phyloP scores from a whole-genome alignment of 139 green algal genomes.

The Mychonastes homosphaera region DNA sequence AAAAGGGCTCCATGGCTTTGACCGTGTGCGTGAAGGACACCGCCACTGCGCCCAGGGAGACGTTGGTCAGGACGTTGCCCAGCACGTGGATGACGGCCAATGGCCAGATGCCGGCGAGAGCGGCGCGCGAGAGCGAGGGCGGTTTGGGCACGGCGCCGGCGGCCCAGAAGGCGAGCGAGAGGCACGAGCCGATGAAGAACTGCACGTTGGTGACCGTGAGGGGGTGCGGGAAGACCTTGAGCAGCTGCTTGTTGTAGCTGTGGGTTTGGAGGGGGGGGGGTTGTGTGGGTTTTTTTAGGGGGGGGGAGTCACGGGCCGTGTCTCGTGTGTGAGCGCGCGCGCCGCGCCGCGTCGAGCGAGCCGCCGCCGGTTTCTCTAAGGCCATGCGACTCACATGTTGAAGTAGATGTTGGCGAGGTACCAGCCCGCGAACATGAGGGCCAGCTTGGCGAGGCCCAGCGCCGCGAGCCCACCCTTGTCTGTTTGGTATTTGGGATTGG shows the following conservation, averaged over 20 bases:
- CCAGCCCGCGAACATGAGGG: constrained; percentile 79
- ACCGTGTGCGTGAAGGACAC: constrained; percentile 99
- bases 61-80: constrained; percentile 96
- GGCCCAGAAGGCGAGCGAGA: constrained; percentile 61
- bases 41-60: constrained; percentile 86
- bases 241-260: constrained; percentile 82
- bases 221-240: constrained; percentile 82
- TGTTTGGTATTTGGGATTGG: too few relatives aligned
- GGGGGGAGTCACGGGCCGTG: too few relatives aligned
- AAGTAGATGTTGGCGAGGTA: constrained; percentile 97
- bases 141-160: constrained; percentile 45
- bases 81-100: constrained; percentile 90
- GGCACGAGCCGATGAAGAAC: constrained; percentile 64
- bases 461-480: too few relatives aligned
- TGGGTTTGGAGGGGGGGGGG: not conserved
- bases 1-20: constrained; percentile 96
- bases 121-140: not conserved
- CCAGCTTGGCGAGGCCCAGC: too few relatives aligned
- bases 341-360: too few relatives aligned
- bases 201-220: constrained; percentile 80
- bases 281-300: too few relatives aligned
- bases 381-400: constrained; percentile 96
- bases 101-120: constrained; percentile 53
- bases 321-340: too few relatives aligned
- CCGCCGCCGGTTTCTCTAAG: too few relatives aligned